Conservation (phyloP, 768 basidiomycete species). For the Lentinus brumalis region DNA sequence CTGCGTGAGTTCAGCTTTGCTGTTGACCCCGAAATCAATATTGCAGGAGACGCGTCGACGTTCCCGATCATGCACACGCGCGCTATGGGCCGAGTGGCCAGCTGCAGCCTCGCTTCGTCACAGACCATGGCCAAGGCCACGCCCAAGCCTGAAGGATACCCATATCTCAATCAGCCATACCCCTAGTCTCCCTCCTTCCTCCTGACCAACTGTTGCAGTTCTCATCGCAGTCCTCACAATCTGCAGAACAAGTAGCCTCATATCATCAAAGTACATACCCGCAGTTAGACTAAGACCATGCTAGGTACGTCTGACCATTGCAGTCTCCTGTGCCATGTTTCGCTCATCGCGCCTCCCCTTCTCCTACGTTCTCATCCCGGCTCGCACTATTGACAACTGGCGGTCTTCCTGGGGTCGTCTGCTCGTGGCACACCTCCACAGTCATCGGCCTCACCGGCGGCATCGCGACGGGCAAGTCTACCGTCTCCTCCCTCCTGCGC, state of each 20-base stretch:
- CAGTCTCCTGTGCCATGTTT: neutral
- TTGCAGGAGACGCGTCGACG: neutral
- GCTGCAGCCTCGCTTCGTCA: constrained; percentile 1
- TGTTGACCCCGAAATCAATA: neutral
- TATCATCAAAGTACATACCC: neutral
- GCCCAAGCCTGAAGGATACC: neutral
- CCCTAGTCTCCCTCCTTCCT: neutral
- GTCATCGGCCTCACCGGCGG: constrained; percentile 96
- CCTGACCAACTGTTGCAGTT: neutral
- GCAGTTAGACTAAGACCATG: neutral
- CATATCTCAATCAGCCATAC: neutral
- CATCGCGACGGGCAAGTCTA: constrained; percentile 96
- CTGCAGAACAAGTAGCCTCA: neutral
- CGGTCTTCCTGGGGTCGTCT: neutral
- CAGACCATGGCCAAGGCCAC: constrained; percentile 3
- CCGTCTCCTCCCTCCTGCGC: constrained; percentile 76
- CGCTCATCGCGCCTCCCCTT: neutral
- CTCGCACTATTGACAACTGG: neutral
- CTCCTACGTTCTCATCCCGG: neutral
- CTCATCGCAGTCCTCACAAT: neutral
- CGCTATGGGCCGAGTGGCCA: neutral
- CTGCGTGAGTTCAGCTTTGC: neutral
- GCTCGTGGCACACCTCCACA: constrained; percentile 32
- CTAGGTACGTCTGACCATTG: constrained; percentile 4
- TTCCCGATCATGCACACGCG: constrained; percentile 11